These are phyloP conservation scores for Skeletonema potamos DNA, from an alignment of 108 stramenopile species.

Conservation along the genomic window DNA sequence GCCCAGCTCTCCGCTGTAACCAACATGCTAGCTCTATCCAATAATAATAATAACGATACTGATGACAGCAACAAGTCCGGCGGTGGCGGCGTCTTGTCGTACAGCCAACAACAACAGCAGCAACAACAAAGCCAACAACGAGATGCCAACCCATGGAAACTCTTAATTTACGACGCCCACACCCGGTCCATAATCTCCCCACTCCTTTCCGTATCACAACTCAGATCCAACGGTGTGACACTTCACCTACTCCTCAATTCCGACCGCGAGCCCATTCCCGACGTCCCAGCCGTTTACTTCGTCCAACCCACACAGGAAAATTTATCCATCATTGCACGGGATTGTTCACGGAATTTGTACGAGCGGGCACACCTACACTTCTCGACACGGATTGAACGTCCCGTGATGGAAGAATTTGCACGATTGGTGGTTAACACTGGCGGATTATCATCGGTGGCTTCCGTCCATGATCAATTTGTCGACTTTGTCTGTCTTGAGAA, in stretches of 20 bases:
- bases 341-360: conserved; percentile 81
- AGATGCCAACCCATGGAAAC: conserved; percentile 90
- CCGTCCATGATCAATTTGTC: conserved; percentile 92
- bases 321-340: conserved; percentile 85
- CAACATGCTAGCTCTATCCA: conserved; percentile 70
- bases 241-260: conserved; percentile 89
- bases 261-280: conserved; percentile 93
- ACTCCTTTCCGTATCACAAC: conserved; percentile 89
- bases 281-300: conserved; percentile 98
- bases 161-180: conserved; percentile 94
- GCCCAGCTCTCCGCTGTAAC: conserved; percentile 77
- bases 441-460: conserved; percentile 71
- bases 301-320: conserved; percentile 91
- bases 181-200: conserved; percentile 97
- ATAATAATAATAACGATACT: conserved; percentile 34
- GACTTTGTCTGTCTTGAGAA: conserved; percentile 93
- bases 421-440: conserved; percentile 83
- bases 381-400: conserved; percentile 79
- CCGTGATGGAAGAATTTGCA: conserved; percentile 95
- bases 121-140: background rate
- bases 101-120: background rate
- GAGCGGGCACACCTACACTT: conserved; percentile 87
- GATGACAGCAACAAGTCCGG: background rate
- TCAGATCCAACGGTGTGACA: conserved; percentile 95
- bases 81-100: background rate